Evolutionary conservation across 2,329 filamentous ascomycete genomes (phyloP).

Genomic region (Calonectria crousiana): DNA sequence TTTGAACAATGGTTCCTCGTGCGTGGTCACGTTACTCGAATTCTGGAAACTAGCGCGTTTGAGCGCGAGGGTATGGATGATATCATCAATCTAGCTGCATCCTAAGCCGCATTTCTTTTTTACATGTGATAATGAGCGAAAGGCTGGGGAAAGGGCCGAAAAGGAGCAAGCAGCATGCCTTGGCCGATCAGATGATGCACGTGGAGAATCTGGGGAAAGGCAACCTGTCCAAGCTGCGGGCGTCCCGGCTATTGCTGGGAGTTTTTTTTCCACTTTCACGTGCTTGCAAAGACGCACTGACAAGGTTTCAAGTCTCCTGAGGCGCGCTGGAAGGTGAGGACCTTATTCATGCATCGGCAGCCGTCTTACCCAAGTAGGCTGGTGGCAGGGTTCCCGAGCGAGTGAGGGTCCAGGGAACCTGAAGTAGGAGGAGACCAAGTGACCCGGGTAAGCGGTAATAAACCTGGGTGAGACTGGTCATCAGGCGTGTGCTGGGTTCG

Average conservation of each 20-base stretch:
- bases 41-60: not conserved
- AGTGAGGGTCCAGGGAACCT: conserved; percentile 17
- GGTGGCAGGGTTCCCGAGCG: conserved; percentile 11
- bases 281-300: conserved; percentile 8
- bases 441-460: conserved; percentile 21
- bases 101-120: not conserved
- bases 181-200: conserved; percentile 27
- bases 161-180: not conserved
- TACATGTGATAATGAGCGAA: conserved; percentile 19
- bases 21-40: not conserved
- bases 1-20: not conserved
- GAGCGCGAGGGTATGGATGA: not conserved
- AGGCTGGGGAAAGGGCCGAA: conserved; percentile 14
- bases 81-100: not conserved
- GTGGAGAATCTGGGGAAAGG: conserved; percentile 29
- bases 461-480: conserved; percentile 19
- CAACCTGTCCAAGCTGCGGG: conserved; percentile 11
- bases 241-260: conserved; percentile 18
- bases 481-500: conserved; percentile 8
- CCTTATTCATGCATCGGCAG: conserved; percentile 16
- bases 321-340: not conserved
- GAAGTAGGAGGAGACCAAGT: conserved; percentile 4
- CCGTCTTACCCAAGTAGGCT: conserved; percentile 7
- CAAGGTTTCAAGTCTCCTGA: not conserved
- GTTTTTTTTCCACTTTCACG: conserved; percentile 19